These are phyloP conservation scores for Trametes hirsuta DNA, from an alignment of 1,284 basidiomycete genomes.

Conservation along the genomic window DNA sequence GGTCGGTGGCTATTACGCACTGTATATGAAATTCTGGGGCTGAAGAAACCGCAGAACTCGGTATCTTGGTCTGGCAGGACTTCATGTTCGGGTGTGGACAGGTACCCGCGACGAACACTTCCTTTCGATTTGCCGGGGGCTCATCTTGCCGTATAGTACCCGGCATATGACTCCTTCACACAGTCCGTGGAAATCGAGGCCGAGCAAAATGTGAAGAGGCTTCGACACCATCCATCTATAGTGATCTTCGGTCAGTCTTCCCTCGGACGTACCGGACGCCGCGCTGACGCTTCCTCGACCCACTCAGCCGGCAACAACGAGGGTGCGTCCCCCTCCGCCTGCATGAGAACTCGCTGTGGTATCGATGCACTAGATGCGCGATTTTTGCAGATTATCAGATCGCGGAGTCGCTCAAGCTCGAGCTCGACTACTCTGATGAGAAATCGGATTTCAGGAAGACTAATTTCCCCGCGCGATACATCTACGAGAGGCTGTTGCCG, in stretches of 20 bases:
- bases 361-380: slow-evolving; percentile 10
- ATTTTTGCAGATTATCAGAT: slow-evolving; percentile 68
- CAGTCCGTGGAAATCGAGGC: slow-evolving; percentile 70
- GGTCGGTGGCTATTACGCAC: slow-evolving; percentile 42
- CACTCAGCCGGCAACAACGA: slow-evolving; percentile 87
- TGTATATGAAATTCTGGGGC: background rate
- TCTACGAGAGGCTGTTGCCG: slow-evolving; percentile 85
- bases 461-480: slow-evolving; percentile 84
- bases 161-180: slow-evolving; percentile 75
- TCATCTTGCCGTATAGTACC: slow-evolving; percentile 50
- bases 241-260: slow-evolving; percentile 74
- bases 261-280: background rate
- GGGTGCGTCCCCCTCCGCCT: slow-evolving; percentile 41
- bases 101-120: slow-evolving; percentile 27
- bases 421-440: slow-evolving; percentile 83
- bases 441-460: slow-evolving; percentile 81
- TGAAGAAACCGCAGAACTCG: slow-evolving; percentile 47
- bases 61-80: slow-evolving; percentile 86
- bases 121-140: background rate
- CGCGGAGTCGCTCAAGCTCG: slow-evolving; percentile 76
- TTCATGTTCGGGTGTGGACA: slow-evolving; percentile 86
- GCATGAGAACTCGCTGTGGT: background rate
- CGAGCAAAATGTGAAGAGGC: slow-evolving; percentile 70
- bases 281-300: background rate
- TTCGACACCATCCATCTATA: slow-evolving; percentile 78